phyloP scores from a whole-genome alignment of 495 filamentous ascomycete genomes.

The Penicillium longicatenatum region DNA sequence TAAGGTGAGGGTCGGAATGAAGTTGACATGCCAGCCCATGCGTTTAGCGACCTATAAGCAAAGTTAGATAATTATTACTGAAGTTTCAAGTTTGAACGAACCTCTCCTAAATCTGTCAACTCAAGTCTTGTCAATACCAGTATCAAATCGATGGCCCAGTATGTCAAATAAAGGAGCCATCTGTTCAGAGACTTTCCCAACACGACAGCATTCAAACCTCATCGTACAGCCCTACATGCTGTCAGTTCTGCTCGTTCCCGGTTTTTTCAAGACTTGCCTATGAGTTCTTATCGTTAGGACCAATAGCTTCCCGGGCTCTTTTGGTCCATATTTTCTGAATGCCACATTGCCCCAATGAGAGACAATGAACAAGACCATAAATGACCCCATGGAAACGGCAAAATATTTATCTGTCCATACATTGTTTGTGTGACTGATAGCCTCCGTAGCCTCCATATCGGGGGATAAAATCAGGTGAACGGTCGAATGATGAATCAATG shows the following conservation, averaged over 20 bases:
- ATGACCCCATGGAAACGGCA: constrained; percentile 12
- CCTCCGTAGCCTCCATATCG: neutral
- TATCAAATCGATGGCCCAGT: constrained; percentile 52
- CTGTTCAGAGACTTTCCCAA: constrained; percentile 6
- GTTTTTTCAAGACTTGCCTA: no score
- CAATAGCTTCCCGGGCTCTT: neutral
- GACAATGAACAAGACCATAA: constrained; percentile 8
- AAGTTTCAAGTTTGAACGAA: neutral
- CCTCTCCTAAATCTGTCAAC: constrained; percentile 7
- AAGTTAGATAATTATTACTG: neutral
- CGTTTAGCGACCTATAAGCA: constrained; percentile 17
- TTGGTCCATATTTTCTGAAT: constrained; percentile 6
- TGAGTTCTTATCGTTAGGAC: no score
- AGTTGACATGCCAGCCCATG: constrained; percentile 16
- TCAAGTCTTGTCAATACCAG: constrained; percentile 43
- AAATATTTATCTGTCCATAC: constrained; percentile 15
- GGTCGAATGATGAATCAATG: neutral
- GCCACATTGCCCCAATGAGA: constrained; percentile 4
- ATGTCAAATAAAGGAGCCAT: constrained; percentile 9
- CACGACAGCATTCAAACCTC: neutral
- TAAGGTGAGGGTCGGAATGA: neutral
- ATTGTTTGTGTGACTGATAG: constrained; percentile 3
- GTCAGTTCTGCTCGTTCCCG: neutral
- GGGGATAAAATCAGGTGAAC: neutral
- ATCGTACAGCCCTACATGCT: neutral